These are phyloP conservation scores for Termitomyces sp. DNA, from an alignment of 768 basidiomycete species.

Conservation along the genomic window DNA sequence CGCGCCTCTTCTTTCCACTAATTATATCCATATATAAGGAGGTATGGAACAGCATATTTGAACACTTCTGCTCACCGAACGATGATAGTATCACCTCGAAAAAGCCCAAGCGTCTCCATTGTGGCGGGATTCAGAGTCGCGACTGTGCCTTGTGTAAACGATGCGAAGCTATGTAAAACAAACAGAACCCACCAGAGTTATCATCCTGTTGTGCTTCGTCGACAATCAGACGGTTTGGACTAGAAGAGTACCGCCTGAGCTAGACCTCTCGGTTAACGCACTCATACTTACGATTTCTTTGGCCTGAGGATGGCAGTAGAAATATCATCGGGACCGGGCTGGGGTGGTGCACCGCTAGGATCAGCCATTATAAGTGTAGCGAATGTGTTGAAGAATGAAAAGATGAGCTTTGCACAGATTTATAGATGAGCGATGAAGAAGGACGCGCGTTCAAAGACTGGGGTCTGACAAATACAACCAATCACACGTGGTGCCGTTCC, in stretches of 20 bases:
- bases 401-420: slow-evolving; percentile 16
- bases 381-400: slow-evolving; percentile 13
- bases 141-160: slow-evolving; percentile 37
- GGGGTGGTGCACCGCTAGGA: slow-evolving; percentile 77
- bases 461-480: slow-evolving; percentile 18
- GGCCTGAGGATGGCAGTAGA: slow-evolving; percentile 94
- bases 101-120: slow-evolving; percentile 90
- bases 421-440: slow-evolving; percentile 16
- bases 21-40: not conserved
- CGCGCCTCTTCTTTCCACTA: slow-evolving; percentile 95
- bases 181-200: slow-evolving; percentile 72
- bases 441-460: slow-evolving; percentile 34
- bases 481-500: slow-evolving; percentile 11
- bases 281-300: slow-evolving; percentile 87
- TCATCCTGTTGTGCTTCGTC: slow-evolving; percentile 94
- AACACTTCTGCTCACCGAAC: slow-evolving; percentile 54
- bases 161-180: not conserved
- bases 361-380: slow-evolving; percentile 49
- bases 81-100: slow-evolving; percentile 96
- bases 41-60: not conserved
- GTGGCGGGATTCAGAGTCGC: slow-evolving; percentile 94
- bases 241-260: slow-evolving; percentile 28
- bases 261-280: slow-evolving; percentile 5
- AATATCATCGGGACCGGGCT: slow-evolving; percentile 82
- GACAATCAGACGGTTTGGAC: slow-evolving; percentile 96